phyloP scores from a whole-genome alignment of 2,329 filamentous ascomycete species.

The Venturia oleaginea region DNA sequence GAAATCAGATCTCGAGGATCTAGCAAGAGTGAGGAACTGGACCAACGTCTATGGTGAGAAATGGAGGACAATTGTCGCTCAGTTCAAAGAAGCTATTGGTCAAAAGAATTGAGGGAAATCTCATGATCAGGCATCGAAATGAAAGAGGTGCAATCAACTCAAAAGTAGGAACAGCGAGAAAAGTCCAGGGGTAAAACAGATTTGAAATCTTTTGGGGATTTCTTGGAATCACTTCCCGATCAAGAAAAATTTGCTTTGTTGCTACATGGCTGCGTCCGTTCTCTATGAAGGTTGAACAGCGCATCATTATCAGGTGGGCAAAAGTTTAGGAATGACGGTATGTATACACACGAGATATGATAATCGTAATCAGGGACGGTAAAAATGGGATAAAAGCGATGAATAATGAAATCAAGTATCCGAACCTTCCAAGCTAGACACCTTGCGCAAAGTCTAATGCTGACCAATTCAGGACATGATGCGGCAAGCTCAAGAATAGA shows the following conservation, averaged over 20 bases:
- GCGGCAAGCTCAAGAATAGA: no score
- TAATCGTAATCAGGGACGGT: neutral
- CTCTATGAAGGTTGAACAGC: neutral
- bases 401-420: neutral
- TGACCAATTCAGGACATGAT: neutral
- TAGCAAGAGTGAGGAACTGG: slow-evolving; percentile 34
- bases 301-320: neutral
- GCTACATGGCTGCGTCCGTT: neutral
- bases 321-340: neutral
- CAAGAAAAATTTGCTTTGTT: no score
- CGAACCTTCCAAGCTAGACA: neutral
- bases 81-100: slow-evolving; percentile 38
- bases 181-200: neutral
- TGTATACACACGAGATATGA: neutral
- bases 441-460: neutral
- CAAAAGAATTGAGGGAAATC: slow-evolving; percentile 19
- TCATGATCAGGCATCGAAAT: neutral
- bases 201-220: neutral
- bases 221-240: neutral
- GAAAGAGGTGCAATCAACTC: neutral
- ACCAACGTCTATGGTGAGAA: slow-evolving; percentile 35
- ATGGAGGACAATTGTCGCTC: slow-evolving; percentile 41
- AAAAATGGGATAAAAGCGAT: neutral
- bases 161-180: neutral
- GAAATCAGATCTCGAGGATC: slow-evolving; percentile 41